These are phyloP conservation scores for Krasilnikovozyma curviuscula DNA, from an alignment of 768 basidiomycete genomes.

Conservation along the genomic window DNA sequence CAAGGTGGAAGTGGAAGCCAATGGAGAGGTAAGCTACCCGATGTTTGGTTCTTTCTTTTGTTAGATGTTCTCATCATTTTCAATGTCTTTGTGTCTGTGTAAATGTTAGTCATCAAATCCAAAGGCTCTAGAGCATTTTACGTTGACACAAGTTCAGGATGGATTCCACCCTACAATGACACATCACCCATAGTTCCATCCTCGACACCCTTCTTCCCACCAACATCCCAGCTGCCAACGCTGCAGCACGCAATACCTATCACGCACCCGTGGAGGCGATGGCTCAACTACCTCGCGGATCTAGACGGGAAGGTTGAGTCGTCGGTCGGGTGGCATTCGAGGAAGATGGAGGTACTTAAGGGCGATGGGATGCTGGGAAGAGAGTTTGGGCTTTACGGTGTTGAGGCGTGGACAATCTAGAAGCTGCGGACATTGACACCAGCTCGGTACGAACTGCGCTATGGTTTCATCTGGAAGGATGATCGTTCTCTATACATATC, in stretches of 20 bases:
- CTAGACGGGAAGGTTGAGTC: conserved; percentile 79
- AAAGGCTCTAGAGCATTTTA: conserved; percentile 94
- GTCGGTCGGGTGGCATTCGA: conserved; percentile 81
- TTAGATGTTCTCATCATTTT: too few relatives aligned
- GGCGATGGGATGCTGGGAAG: conserved; percentile 79
- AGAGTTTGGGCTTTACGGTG: conserved; percentile 84
- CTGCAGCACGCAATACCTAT: conserved; percentile 35
- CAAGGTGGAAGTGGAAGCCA: too few relatives aligned
- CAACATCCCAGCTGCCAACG: neutral
- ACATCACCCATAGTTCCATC: conserved; percentile 15
- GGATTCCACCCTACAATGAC: neutral
- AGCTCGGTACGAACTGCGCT: too few relatives aligned
- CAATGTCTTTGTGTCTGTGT: too few relatives aligned
- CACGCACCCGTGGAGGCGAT: conserved; percentile 48
- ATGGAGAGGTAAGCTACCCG: too few relatives aligned
- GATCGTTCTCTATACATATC: too few relatives aligned
- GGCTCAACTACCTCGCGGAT: conserved; percentile 51
- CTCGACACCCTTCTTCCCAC: conserved; percentile 26
- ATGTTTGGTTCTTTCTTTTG: too few relatives aligned
- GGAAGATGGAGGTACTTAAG: conserved; percentile 92
- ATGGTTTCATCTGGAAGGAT: too few relatives aligned
- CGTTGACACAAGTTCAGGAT: conserved; percentile 28
- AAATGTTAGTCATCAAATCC: conserved; percentile 63
- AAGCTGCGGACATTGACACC: too few relatives aligned
- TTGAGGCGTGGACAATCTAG: too few relatives aligned